Percentiles rank a stretch among this genome's conserved stretches.
Conservation (phyloP, 768 basidiomycete species). For the Lactarius psammicola region DNA sequence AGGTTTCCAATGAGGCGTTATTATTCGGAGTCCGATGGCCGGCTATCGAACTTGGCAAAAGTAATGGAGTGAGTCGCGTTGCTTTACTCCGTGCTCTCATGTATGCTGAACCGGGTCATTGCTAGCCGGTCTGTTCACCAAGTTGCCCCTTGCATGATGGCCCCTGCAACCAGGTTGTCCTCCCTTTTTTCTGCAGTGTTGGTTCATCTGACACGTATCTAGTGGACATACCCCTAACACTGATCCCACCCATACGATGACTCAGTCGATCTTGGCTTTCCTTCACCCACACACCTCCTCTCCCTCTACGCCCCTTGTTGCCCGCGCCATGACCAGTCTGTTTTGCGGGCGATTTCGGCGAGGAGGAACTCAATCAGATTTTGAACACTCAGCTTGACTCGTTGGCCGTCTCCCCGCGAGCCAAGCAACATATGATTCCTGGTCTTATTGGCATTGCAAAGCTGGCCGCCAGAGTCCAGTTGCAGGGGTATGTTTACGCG, state of each 20-base stretch:
- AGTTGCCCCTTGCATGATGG: too few relatives aligned
- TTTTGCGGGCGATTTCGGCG: not conserved
- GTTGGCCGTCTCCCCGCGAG: constrained; percentile 3
- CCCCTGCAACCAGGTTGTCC: too few relatives aligned
- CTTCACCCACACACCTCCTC: constrained; percentile 10
- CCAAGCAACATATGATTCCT: constrained; percentile 6
- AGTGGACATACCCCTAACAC: too few relatives aligned
- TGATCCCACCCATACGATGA: not conserved
- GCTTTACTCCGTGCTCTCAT: too few relatives aligned
- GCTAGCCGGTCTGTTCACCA: too few relatives aligned
- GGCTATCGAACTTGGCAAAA: too few relatives aligned
- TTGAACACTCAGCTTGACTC: constrained; percentile 1
- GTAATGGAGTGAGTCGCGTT: too few relatives aligned
- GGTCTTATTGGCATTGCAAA: not conserved
- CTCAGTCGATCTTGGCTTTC: not conserved
- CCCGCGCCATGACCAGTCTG: not conserved
- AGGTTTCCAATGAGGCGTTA: too few relatives aligned
- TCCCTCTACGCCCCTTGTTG: not conserved
- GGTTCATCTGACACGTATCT: too few relatives aligned
- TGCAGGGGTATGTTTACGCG: not conserved
- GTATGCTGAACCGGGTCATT: too few relatives aligned
- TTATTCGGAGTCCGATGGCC: too few relatives aligned
- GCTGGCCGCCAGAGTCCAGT: not conserved
- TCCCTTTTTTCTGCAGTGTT: too few relatives aligned
- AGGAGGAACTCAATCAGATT: not conserved